Conservation (phyloP, 768 basidiomycete species). For the Lactarius indigo region DNA sequence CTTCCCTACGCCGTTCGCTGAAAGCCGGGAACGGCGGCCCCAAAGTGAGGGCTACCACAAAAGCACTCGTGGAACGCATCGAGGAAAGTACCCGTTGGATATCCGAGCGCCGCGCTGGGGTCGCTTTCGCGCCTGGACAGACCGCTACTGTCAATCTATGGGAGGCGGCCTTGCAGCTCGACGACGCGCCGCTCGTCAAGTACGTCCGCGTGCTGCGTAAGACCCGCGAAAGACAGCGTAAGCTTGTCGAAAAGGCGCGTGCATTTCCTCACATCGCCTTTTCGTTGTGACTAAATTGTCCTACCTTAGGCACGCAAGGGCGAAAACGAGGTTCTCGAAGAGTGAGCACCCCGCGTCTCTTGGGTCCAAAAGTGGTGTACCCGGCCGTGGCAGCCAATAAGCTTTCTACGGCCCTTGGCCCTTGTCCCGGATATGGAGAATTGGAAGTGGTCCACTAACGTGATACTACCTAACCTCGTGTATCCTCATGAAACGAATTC, state of each 20-base stretch:
- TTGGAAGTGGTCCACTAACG: neutral
- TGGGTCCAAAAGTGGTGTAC: neutral
- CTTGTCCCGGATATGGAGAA: neutral
- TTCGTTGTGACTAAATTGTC: neutral
- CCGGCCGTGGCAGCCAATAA: neutral
- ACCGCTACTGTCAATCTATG: slow-evolving; percentile 67
- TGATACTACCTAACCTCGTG: slow-evolving; percentile 1
- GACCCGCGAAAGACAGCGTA: slow-evolving; percentile 67
- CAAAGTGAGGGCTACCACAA: slow-evolving; percentile 63
- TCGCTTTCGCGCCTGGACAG: slow-evolving; percentile 73
- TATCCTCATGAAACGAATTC: neutral
- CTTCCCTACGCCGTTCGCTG: slow-evolving; percentile 66
- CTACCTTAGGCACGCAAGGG: slow-evolving; percentile 59
- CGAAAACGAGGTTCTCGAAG: slow-evolving; percentile 65
- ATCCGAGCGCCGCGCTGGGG: slow-evolving; percentile 61
- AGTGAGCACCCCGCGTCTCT: slow-evolving; percentile 22
- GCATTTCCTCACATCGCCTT: neutral
- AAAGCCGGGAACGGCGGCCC: slow-evolving; percentile 52
- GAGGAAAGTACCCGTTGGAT: slow-evolving; percentile 84
- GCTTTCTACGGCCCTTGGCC: neutral
- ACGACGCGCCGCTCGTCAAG: slow-evolving; percentile 74
- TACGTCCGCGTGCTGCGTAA: slow-evolving; percentile 81
- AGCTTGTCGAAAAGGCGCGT: slow-evolving; percentile 70
- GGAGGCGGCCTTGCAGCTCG: slow-evolving; percentile 59
- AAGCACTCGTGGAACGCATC: slow-evolving; percentile 78